Evolutionary conservation across 192 early-diverging fungal genomes (phyloP).

Genomic region (Helicostylum pulchrum): DNA sequence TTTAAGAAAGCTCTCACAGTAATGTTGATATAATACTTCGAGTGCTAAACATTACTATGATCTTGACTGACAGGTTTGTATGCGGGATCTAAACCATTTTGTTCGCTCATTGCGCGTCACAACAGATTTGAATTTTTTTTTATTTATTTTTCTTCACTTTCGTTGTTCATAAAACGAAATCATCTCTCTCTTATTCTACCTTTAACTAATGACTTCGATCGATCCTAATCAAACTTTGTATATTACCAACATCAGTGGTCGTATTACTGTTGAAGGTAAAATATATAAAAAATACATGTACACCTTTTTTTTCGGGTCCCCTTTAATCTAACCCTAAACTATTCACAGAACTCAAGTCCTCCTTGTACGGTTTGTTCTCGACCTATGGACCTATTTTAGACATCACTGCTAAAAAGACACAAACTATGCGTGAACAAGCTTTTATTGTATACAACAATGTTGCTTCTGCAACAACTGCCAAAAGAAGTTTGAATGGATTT

Average conservation of each 20-base stretch:
- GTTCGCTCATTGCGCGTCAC: too few relatives aligned
- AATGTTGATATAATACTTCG: too few relatives aligned
- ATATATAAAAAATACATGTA: not conserved
- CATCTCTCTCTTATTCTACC: too few relatives aligned
- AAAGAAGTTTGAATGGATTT: slow-evolving; percentile 86
- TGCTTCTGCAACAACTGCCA: slow-evolving; percentile 78
- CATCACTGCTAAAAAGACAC: slow-evolving; percentile 80
- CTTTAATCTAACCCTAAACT: not conserved
- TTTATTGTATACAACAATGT: slow-evolving; percentile 88
- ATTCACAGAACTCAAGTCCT: slow-evolving; percentile 57
- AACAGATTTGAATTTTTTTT: too few relatives aligned
- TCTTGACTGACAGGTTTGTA: too few relatives aligned
- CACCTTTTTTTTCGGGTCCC: not conserved
- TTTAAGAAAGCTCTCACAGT: too few relatives aligned
- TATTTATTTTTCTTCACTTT: too few relatives aligned
- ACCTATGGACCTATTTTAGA: slow-evolving; percentile 84
- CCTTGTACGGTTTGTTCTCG: slow-evolving; percentile 82
- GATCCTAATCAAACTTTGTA: slow-evolving; percentile 86
- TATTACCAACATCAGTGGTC: slow-evolving; percentile 68
- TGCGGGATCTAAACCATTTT: too few relatives aligned
- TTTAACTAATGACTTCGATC: slow-evolving; percentile 4
- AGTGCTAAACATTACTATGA: too few relatives aligned
- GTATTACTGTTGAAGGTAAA: slow-evolving; percentile 70
- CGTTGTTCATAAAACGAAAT: too few relatives aligned
- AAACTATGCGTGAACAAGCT: slow-evolving; percentile 90